These are phyloP conservation scores for Phyllostachys edulis DNA, from an alignment of 176 grass and related monocot genomes.

Conservation along the genomic window DNA sequence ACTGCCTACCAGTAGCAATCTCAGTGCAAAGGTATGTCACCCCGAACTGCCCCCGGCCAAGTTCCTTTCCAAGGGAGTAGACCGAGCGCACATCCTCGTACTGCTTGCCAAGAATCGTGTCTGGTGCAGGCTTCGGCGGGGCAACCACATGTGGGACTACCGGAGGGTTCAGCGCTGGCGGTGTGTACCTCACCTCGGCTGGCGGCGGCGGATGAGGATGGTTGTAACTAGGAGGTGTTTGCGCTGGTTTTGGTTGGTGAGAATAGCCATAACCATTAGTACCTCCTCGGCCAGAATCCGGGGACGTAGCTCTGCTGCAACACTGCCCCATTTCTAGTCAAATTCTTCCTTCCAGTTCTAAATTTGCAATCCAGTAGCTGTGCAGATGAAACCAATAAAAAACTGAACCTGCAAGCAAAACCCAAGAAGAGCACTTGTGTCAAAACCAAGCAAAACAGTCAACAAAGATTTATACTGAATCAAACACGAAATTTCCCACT, in stretches of 20 bases:
- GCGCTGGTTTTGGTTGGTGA: slow-evolving; percentile 34
- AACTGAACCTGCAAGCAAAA: slow-evolving; percentile 39
- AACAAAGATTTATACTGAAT: neutral
- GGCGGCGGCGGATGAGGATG: slow-evolving; percentile 36
- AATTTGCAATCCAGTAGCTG: slow-evolving; percentile 8
- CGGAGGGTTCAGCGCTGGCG: slow-evolving; percentile 45
- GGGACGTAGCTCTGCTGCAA: slow-evolving; percentile 55
- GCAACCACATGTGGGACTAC: slow-evolving; percentile 35
- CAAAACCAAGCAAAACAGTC: slow-evolving; percentile 22
- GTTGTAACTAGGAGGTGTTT: slow-evolving; percentile 43
- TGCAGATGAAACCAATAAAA: slow-evolving; percentile 17
- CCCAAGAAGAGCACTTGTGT: slow-evolving; percentile 11
- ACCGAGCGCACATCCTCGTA: slow-evolving; percentile 62
- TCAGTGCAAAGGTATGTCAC: slow-evolving; percentile 97
- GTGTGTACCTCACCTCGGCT: slow-evolving; percentile 35
- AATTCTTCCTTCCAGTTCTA: slow-evolving; percentile 28
- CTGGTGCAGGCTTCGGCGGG: slow-evolving; percentile 31
- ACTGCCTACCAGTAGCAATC: slow-evolving; percentile 61
- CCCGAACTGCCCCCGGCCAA: slow-evolving; percentile 93
- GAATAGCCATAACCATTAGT: slow-evolving; percentile 66
- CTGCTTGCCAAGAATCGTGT: slow-evolving; percentile 78
- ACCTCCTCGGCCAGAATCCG: slow-evolving; percentile 37
- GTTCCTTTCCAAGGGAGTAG: slow-evolving; percentile 89
- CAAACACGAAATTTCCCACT: neutral
- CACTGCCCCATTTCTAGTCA: slow-evolving; percentile 71